Conservation (phyloP, 2,329 filamentous ascomycete species). For the Sclerotinia glacialis region DNA sequence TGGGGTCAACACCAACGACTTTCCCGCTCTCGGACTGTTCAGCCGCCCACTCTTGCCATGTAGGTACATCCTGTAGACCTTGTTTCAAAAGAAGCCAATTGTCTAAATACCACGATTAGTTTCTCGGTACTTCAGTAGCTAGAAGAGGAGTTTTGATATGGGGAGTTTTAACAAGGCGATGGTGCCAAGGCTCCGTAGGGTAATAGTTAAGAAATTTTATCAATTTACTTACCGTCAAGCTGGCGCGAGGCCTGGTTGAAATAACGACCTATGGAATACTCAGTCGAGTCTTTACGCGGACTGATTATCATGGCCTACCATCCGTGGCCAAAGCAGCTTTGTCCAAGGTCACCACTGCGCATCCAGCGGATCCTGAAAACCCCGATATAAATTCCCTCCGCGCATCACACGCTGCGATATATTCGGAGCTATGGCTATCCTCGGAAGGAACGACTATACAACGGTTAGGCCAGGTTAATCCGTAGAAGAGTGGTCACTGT, state of each 20-base stretch:
- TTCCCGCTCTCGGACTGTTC: slow-evolving; percentile 86
- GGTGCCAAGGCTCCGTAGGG: not conserved
- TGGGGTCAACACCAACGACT: slow-evolving; percentile 85
- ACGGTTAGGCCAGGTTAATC: slow-evolving; percentile 28
- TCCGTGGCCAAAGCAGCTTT: slow-evolving; percentile 92
- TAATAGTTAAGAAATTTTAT: not conserved
- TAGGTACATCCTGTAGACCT: slow-evolving; percentile 88
- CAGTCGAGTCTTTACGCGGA: not conserved
- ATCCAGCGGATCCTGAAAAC: slow-evolving; percentile 93
- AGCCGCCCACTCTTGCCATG: slow-evolving; percentile 94
- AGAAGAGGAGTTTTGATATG: not conserved
- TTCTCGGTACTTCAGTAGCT: not conserved
- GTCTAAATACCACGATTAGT: slow-evolving; percentile 11
- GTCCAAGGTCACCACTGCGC: slow-evolving; percentile 79
- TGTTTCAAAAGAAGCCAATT: slow-evolving; percentile 95
- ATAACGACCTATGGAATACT: slow-evolving; percentile 61
- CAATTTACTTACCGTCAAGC: slow-evolving; percentile 58
- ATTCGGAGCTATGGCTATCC: slow-evolving; percentile 96
- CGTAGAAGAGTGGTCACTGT: slow-evolving; percentile 22
- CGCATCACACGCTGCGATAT: slow-evolving; percentile 93
- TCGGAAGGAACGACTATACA: slow-evolving; percentile 87
- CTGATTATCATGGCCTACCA: slow-evolving; percentile 41
- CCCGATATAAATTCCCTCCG: slow-evolving; percentile 89
- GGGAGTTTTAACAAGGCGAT: not conserved
- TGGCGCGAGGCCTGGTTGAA: slow-evolving; percentile 95